Conservation (phyloP, 148 eudicot species). For the Cornus florida region DNA sequence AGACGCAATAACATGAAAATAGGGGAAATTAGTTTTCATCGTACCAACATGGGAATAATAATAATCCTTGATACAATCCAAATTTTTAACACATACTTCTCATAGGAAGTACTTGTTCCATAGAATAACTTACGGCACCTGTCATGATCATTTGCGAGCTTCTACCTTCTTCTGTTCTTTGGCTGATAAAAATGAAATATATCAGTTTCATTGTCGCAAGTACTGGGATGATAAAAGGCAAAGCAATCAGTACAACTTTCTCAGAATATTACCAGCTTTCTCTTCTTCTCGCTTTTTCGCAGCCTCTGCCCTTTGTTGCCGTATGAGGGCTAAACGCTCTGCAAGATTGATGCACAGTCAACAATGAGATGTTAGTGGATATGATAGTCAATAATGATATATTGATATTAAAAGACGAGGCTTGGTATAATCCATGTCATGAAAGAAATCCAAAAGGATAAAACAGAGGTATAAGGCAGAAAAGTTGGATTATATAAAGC, state of each 20-base stretch:
- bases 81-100: slow-evolving; percentile 2
- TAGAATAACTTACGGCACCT: slow-evolving; percentile 6
- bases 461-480: no score
- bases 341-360: slow-evolving; percentile 18
- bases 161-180: slow-evolving; percentile 90
- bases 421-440: no score
- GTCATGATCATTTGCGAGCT: slow-evolving; percentile 61
- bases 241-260: neutral
- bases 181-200: slow-evolving; percentile 47
- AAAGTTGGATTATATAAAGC: no score
- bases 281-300: slow-evolving; percentile 89
- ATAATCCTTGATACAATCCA: neutral
- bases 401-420: no score
- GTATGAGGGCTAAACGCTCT: slow-evolving; percentile 85
- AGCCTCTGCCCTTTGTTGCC: slow-evolving; percentile 91
- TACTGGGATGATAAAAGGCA: neutral
- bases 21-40: neutral
- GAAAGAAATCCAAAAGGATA: no score
- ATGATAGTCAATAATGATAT: neutral
- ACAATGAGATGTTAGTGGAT: neutral
- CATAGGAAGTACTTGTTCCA: neutral
- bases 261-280: slow-evolving; percentile 67
- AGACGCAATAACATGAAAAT: neutral
- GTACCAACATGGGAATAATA: neutral
- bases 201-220: neutral